These are phyloP conservation scores for Trichoderma sp. DNA, from an alignment of 2,329 filamentous ascomycete species.

Conservation along the genomic window DNA sequence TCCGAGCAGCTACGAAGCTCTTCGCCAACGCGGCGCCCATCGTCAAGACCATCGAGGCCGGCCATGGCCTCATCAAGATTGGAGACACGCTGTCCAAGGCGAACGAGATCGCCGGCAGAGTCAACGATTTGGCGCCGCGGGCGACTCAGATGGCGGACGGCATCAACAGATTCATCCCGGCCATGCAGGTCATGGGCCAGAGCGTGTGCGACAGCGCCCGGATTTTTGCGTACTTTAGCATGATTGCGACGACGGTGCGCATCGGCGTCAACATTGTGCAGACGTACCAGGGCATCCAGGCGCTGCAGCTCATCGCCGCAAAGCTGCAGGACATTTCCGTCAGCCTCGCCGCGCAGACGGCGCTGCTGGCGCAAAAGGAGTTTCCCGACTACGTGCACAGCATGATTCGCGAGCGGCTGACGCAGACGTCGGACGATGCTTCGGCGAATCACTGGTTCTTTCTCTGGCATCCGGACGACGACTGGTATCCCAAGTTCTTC, in stretches of 20 bases:
- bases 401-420: conserved; percentile 36
- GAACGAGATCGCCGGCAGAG: conserved; percentile 20
- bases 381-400: conserved; percentile 38
- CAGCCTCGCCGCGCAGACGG: conserved; percentile 35
- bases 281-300: conserved; percentile 37
- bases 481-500: conserved; percentile 42
- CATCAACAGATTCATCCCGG: conserved; percentile 29
- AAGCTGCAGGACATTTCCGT: conserved; percentile 34
- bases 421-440: conserved; percentile 31
- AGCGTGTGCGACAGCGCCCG: conserved; percentile 34
- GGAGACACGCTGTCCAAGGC: conserved; percentile 27
- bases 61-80: conserved; percentile 27
- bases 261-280: conserved; percentile 36
- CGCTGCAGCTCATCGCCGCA: conserved; percentile 35
- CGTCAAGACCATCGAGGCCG: conserved; percentile 27
- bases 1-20: conserved; percentile 8
- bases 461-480: conserved; percentile 40
- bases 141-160: conserved; percentile 26
- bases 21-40: conserved; percentile 12
- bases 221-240: conserved; percentile 32
- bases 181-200: conserved; percentile 36
- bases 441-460: conserved; percentile 39
- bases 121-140: conserved; percentile 22
- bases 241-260: conserved; percentile 30
- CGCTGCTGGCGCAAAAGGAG: conserved; percentile 36